Base-by-base conservation (phyloP, 2,329 filamentous ascomycete genomes). In the Pseudogymnoascus sp. region DNA sequence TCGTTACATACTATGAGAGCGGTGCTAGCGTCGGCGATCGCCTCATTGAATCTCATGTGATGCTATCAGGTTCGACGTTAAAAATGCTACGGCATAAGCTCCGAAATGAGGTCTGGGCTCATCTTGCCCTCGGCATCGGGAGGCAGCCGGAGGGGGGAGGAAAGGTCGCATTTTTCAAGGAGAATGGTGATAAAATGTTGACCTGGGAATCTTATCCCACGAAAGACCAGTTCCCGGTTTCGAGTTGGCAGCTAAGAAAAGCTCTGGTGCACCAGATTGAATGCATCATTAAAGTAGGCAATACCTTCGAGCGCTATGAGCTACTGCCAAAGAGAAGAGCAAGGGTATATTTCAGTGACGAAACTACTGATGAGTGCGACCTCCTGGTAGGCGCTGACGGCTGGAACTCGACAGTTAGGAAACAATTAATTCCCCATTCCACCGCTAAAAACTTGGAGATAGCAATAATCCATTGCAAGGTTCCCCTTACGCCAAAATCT, bases 381-480 rank as follows among this genome's bases (percentile, higher is more conserved):
- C 82, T 97, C 0, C 82, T 97, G 2, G 85, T 97, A 8, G 92
- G 92, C 1, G 93, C 93, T 4, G 92, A 97, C 68, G 93, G 92
- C 13, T 91, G 91, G 36, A 96, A 96, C 74, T 94, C 90, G 68
- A 92, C 91, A 0, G 92, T 97, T 15, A 85, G 93, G 31, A 39
- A 59, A 15, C 69, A 70, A 42, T 60, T 71, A 8, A 55, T 71
- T 12, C 69, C 69, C 0, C 48, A 63, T 12, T 55, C 67, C 2
- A 65, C 15, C 25, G 64, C 68, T 17, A 58, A 51, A n/a, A 39
- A 64, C 2, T 61, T 64, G 4, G 66, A 66, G 48, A 13, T 70
- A 8, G 65, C 67, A 3, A 66, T 71, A 7, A 69, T 70, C n/a
- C 70, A 71, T 42, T 71, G 70, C 60, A 71, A 71, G 58, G 68